Percentiles rank a stretch among this genome's conserved stretches.
These are phyloP conservation scores for Pseudomassariella vexata DNA, from an alignment of 2,329 filamentous ascomycete species.

Conservation along the genomic window DNA sequence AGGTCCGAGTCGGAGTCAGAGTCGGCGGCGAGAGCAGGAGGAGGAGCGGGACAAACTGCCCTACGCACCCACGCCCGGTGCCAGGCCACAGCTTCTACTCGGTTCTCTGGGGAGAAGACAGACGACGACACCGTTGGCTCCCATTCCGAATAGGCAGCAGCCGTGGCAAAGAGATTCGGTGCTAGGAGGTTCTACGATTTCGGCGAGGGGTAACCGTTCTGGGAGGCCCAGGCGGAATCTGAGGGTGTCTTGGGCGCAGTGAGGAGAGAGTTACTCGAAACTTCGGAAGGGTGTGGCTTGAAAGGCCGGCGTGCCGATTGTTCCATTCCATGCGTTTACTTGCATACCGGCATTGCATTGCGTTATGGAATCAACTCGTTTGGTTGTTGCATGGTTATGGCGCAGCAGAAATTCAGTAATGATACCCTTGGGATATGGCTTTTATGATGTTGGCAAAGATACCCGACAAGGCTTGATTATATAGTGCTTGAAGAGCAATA, in stretches of 20 bases:
- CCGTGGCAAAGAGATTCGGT: slow-evolving; percentile 19
- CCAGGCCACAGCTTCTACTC: slow-evolving; percentile 21
- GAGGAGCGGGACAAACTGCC: slow-evolving; percentile 11
- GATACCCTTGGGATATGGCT: too few species aligned
- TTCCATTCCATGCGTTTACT: too few species aligned
- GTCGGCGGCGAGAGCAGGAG: slow-evolving; percentile 4
- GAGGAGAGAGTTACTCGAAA: too few species aligned
- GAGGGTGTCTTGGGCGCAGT: slow-evolving; percentile 22
- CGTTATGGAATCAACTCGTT: too few species aligned
- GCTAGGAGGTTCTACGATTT: slow-evolving; percentile 17
- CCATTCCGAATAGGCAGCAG: slow-evolving; percentile 16
- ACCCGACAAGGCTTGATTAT: too few species aligned
- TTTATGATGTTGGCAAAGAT: too few species aligned
- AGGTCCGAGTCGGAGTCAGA: not conserved
- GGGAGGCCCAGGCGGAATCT: slow-evolving; percentile 19
- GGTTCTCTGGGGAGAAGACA: slow-evolving; percentile 17
- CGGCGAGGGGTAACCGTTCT: slow-evolving; percentile 12
- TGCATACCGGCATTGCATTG: too few species aligned
- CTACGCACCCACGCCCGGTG: slow-evolving; percentile 25
- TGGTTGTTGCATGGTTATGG: too few species aligned
- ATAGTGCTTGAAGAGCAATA: too few species aligned
- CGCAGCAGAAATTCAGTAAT: too few species aligned
- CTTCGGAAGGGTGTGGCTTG: too few species aligned
- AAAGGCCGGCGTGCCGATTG: too few species aligned
- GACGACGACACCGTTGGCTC: slow-evolving; percentile 25